Evolutionary conservation across 441 rosid species (phyloP).

Genomic region (Syzygium malaccense): DNA sequence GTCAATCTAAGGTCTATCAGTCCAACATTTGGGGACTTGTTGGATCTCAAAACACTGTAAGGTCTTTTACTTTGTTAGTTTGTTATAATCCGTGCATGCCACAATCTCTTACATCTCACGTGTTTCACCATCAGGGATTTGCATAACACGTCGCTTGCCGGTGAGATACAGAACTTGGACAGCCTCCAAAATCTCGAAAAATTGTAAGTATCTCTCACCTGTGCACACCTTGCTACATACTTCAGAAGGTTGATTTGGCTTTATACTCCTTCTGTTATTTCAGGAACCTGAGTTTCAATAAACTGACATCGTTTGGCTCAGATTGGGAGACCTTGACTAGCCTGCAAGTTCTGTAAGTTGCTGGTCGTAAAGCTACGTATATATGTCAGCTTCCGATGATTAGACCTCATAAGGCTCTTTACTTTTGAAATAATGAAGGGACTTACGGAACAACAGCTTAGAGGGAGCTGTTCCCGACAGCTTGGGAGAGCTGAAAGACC

Average conservation of each 20-base stretch:
- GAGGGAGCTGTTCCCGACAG: slow-evolving; percentile 69
- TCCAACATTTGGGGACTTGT: slow-evolving; percentile 90
- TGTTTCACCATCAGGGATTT: slow-evolving; percentile 47
- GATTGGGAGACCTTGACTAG: slow-evolving; percentile 47
- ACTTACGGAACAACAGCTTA: slow-evolving; percentile 75
- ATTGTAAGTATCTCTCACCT: slow-evolving; percentile 36
- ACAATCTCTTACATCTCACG: neutral
- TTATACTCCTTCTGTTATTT: neutral
- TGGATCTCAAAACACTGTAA: slow-evolving; percentile 82
- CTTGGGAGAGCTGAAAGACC: slow-evolving; percentile 59
- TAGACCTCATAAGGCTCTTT: neutral
- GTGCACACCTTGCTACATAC: neutral
- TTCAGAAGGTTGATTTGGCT: neutral
- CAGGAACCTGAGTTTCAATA: slow-evolving; percentile 92
- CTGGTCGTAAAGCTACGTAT: neutral
- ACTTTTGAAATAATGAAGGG: slow-evolving; percentile 32
- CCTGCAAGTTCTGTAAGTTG: slow-evolving; percentile 79
- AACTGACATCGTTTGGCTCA: slow-evolving; percentile 61
- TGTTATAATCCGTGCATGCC: neutral
- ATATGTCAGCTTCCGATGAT: neutral
- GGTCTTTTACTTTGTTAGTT: neutral
- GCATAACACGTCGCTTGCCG: slow-evolving; percentile 83
- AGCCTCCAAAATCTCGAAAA: slow-evolving; percentile 71
- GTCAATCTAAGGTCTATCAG: slow-evolving; percentile 69
- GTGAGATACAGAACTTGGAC: slow-evolving; percentile 65